phyloP scores from a whole-genome alignment of 2,329 filamentous ascomycete species.

The Didymellaceae sp. region DNA sequence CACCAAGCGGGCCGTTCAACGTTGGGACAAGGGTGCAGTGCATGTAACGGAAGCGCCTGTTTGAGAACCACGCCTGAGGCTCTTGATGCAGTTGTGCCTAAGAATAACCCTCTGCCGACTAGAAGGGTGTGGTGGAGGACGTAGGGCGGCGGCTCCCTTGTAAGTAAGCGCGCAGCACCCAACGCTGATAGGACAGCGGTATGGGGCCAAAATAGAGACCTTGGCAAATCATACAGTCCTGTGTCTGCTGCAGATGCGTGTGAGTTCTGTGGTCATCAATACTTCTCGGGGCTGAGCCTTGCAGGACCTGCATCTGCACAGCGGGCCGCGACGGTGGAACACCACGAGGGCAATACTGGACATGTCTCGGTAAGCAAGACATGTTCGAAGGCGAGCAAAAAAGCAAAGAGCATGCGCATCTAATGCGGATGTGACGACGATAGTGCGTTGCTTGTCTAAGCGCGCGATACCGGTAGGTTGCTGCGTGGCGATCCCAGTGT shows the following conservation, averaged over 20 bases:
- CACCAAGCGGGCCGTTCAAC: conserved; percentile 38
- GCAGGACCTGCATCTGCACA: conserved; percentile 30
- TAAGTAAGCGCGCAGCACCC: conserved; percentile 23
- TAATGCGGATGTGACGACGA: conserved; percentile 4
- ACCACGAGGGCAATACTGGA: conserved; percentile 2
- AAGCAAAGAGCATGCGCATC: conserved; percentile 11
- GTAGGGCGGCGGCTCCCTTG: conserved; percentile 37
- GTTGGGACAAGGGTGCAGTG: conserved; percentile 32
- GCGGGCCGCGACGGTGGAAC: conserved; percentile 12
- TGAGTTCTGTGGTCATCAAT: conserved; percentile 35
- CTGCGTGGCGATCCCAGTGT: conserved; percentile 12
- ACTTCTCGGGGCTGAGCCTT: conserved; percentile 41
- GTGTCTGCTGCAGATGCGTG: conserved; percentile 19
- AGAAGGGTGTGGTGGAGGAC: conserved; percentile 34
- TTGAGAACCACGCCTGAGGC: conserved; percentile 36
- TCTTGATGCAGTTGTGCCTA: conserved; percentile 46
- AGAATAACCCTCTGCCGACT: conserved; percentile 35
- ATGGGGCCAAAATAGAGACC: conserved; percentile 21
- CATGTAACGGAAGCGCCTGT: conserved; percentile 46
- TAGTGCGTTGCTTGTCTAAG: conserved; percentile 9
- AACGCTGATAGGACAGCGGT: conserved; percentile 39
- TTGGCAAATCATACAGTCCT: conserved; percentile 28
- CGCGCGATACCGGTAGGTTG: conserved; percentile 19
- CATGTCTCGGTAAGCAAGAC: background rate
- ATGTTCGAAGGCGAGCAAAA: background rate